A percentile compares a stretch with the other conserved stretches of the same genome.
Conservation (phyloP, 202 grass and related monocot genomes). For the Zizania palustris region DNA sequence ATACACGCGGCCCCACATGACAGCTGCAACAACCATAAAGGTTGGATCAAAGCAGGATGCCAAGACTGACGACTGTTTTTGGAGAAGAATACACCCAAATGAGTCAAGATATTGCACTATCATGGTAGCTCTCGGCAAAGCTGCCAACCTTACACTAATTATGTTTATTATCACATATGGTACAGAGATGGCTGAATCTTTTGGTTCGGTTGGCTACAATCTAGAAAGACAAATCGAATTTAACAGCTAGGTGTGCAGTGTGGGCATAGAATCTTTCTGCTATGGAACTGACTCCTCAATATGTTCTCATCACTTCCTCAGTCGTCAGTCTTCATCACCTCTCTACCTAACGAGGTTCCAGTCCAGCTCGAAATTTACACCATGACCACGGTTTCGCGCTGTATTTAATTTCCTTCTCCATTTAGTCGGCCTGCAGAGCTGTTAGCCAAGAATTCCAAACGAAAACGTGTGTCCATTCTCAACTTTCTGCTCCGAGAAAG, state of each 20-base stretch:
- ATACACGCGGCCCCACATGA: too few relatives aligned
- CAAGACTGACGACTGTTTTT: constrained; percentile 11
- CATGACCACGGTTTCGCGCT: constrained; percentile 7
- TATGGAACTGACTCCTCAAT: background rate
- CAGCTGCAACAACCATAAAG: constrained; percentile 29
- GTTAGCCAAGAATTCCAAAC: background rate
- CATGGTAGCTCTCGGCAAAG: background rate
- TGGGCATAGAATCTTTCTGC: constrained; percentile 22
- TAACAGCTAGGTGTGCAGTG: background rate
- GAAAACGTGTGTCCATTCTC: constrained; percentile 33
- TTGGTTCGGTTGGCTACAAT: background rate
- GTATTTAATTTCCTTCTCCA: constrained; percentile 1
- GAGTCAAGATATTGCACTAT: background rate
- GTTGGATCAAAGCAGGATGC: constrained; percentile 20
- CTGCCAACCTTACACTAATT: background rate
- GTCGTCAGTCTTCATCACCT: background rate
- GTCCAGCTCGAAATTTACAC: background rate
- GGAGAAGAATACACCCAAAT: constrained; percentile 16
- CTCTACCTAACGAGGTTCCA: background rate
- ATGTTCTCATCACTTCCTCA: background rate
- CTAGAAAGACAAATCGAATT: background rate
- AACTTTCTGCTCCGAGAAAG: constrained; percentile 9
- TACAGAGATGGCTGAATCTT: background rate
- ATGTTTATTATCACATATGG: background rate
- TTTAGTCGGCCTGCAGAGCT: background rate